Conservation (phyloP, 768 basidiomycete species). For the Auricularia sp. region DNA sequence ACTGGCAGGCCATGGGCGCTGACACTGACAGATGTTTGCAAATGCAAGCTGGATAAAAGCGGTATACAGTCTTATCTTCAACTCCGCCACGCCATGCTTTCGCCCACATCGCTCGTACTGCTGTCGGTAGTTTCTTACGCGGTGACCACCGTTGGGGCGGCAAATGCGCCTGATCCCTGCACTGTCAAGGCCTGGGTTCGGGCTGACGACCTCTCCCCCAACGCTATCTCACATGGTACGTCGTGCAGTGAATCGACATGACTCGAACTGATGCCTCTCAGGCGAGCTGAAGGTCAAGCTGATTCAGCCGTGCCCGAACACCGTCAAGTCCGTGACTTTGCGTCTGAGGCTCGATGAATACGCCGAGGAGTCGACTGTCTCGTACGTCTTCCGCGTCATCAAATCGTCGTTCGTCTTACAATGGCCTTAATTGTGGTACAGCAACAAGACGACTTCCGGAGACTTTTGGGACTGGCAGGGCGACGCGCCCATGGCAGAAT, state of each 20-base stretch:
- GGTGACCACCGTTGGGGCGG: no score
- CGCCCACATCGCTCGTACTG: no score
- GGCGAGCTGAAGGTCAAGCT: not conserved
- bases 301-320: not conserved
- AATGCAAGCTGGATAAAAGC: no score
- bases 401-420: not conserved
- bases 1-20: no score
- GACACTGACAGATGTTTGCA: no score
- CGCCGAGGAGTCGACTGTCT: not conserved
- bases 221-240: not conserved
- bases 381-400: not conserved
- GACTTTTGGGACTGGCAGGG: no score
- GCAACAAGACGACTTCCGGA: no score
- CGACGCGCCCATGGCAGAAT: no score
- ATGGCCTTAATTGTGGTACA: not conserved
- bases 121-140: no score
- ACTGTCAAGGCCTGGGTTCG: not conserved
- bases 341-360: not conserved
- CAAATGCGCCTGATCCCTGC: not conserved
- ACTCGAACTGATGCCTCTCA: not conserved
- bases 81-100: no score
- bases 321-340: not conserved
- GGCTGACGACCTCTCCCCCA: not conserved
- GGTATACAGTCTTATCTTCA: no score
- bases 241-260: not conserved